Evolutionary conservation across 2,329 filamentous ascomycete species (phyloP).

Genomic region (Daldinia sp.): DNA sequence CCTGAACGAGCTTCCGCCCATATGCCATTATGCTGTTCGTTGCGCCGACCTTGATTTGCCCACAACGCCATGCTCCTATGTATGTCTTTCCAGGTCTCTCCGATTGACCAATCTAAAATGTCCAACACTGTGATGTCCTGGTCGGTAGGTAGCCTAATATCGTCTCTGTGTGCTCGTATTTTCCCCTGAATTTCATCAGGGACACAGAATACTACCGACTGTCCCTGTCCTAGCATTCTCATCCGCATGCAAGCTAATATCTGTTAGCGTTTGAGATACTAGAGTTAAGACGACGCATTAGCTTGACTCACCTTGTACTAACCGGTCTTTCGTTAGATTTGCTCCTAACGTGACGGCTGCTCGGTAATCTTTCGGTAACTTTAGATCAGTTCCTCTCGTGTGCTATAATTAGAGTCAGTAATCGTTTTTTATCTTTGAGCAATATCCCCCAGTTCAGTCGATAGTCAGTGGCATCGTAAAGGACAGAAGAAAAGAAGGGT

Average conservation of each 20-base stretch:
- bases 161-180: slow-evolving; percentile 50
- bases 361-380: slow-evolving; percentile 63
- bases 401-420: slow-evolving; percentile 50
- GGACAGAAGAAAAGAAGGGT: neutral
- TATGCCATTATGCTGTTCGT: slow-evolving; percentile 51
- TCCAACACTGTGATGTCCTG: slow-evolving; percentile 57
- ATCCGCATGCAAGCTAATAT: slow-evolving; percentile 73
- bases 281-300: neutral
- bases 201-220: slow-evolving; percentile 69
- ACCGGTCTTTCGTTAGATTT: slow-evolving; percentile 70
- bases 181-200: slow-evolving; percentile 65
- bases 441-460: neutral
- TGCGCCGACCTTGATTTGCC: slow-evolving; percentile 65
- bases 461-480: neutral
- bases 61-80: slow-evolving; percentile 64
- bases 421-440: neutral
- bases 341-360: slow-evolving; percentile 75
- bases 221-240: slow-evolving; percentile 71
- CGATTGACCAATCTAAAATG: slow-evolving; percentile 67
- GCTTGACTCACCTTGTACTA: slow-evolving; percentile 67
- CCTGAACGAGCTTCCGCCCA: slow-evolving; percentile 43
- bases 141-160: neutral
- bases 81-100: slow-evolving; percentile 62
- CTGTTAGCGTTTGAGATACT: neutral
- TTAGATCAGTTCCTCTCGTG: slow-evolving; percentile 74